These are phyloP conservation scores for Calamus simplicifolius DNA, from an alignment of 176 grass and related monocot genomes.

Conservation along the genomic window DNA sequence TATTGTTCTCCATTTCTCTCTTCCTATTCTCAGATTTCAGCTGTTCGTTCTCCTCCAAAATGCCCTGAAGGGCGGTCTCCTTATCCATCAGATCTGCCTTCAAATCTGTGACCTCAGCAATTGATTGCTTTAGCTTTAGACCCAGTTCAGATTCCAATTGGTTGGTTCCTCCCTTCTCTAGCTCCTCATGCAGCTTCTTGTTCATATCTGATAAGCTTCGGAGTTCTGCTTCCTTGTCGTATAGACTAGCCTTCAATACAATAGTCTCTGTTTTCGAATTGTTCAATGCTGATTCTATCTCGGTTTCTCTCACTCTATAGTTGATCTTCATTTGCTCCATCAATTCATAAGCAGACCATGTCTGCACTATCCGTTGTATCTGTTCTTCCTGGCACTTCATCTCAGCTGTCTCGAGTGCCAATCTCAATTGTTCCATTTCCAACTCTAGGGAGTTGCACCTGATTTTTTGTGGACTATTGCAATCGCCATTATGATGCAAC, in stretches of 20 bases:
- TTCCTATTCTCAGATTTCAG: slow-evolving; percentile 16
- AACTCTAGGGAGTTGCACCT: slow-evolving; percentile 25
- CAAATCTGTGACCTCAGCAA: slow-evolving; percentile 13
- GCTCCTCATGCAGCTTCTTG: slow-evolving; percentile 34
- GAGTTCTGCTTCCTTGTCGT: slow-evolving; percentile 70
- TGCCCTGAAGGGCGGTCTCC: slow-evolving; percentile 24
- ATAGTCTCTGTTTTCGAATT: slow-evolving; percentile 50
- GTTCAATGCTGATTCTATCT: slow-evolving; percentile 34
- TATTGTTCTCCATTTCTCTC: slow-evolving; percentile 19
- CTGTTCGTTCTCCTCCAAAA: slow-evolving; percentile 23
- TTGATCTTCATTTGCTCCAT: slow-evolving; percentile 57
- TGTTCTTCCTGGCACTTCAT: slow-evolving; percentile 48
- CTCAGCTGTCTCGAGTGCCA: slow-evolving; percentile 38
- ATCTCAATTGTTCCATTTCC: slow-evolving; percentile 35
- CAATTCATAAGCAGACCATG: slow-evolving; percentile 48
- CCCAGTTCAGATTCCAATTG: not conserved
- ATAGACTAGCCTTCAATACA: slow-evolving; percentile 77
- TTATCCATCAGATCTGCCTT: slow-evolving; percentile 38
- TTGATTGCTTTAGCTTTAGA: not conserved
- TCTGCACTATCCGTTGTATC: slow-evolving; percentile 65
- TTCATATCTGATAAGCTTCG: slow-evolving; percentile 31
- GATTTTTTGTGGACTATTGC: not conserved
- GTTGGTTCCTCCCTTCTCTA: slow-evolving; percentile 6
- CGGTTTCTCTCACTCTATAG: slow-evolving; percentile 45
- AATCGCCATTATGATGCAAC: not conserved